Evolutionary conservation across 371 early-diverging fungal genomes (phyloP).

Genomic region (Rhizoclosmatium hyalinum): DNA sequence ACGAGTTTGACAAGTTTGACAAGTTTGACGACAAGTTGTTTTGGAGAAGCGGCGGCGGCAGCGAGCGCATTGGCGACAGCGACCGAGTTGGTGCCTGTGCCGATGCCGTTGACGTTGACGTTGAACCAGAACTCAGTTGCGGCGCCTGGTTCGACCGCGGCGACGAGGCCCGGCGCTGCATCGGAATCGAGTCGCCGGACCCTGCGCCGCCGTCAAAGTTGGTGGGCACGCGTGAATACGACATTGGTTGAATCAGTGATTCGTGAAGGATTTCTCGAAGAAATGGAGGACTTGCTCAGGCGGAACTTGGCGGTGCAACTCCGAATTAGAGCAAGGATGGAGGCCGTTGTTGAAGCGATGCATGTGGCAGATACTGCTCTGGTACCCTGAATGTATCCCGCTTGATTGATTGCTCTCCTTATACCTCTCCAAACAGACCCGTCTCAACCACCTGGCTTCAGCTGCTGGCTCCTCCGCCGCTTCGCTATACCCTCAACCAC

Average conservation of each 20-base stretch:
- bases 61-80: neutral
- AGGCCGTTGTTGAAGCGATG: neutral
- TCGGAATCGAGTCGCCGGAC: neutral
- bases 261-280: too few relatives aligned
- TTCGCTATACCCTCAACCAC: neutral
- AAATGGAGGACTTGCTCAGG: neutral
- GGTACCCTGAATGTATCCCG: neutral
- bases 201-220: neutral
- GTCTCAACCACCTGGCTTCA: too few relatives aligned
- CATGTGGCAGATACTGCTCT: neutral
- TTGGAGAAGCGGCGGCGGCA: neutral
- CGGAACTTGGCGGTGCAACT: slow-evolving; percentile 10
- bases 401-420: neutral
- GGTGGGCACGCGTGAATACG: slow-evolving; percentile 7
- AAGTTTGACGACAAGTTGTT: too few relatives aligned
- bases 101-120: neutral
- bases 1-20: too few relatives aligned
- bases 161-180: neutral
- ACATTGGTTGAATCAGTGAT: too few relatives aligned
- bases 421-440: neutral
- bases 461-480: neutral
- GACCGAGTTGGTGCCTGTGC: neutral
- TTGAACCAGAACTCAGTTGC: neutral
- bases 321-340: neutral
- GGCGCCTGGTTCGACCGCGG: neutral